phyloP scores from a whole-genome alignment of 371 early-diverging fungal genomes.

The Circinella umbellata region DNA sequence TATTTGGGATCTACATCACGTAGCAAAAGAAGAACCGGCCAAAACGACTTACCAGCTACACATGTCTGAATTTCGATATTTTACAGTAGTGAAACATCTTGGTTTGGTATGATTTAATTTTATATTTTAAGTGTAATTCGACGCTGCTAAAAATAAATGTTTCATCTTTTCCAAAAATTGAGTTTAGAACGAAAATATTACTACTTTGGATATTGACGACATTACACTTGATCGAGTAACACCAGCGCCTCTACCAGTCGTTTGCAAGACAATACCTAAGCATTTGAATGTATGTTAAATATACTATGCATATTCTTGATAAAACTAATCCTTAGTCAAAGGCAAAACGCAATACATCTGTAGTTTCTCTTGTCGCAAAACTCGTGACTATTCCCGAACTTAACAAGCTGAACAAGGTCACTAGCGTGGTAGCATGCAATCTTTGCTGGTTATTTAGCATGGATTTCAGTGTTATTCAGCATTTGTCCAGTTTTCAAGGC shows the following conservation, averaged over 20 bases:
- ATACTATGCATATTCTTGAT: background rate
- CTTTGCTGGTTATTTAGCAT: constrained; percentile 50
- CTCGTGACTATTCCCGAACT: constrained; percentile 42
- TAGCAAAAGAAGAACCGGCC: background rate
- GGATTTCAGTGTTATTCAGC: constrained; percentile 46
- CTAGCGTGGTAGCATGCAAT: constrained; percentile 55
- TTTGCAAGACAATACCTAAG: constrained; percentile 57
- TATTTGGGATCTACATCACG: constrained; percentile 39
- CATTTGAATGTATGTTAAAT: constrained; percentile 48
- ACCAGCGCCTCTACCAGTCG: constrained; percentile 29
- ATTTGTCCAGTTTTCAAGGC: constrained; percentile 50
- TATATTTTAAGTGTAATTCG: too few relatives aligned
- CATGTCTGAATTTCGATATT: constrained; percentile 61
- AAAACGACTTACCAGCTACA: constrained; percentile 44
- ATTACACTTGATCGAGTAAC: constrained; percentile 38
- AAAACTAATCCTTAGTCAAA: constrained; percentile 17
- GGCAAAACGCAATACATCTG: constrained; percentile 43
- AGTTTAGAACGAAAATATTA: constrained; percentile 53
- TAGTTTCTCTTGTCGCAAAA: constrained; percentile 59
- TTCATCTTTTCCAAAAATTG: background rate
- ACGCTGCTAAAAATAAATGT: background rate
- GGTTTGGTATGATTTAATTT: constrained; percentile 38
- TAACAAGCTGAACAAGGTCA: constrained; percentile 55
- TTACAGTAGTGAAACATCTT: constrained; percentile 61
- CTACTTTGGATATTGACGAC: constrained; percentile 62